A percentile compares a stretch with the other conserved stretches of the same genome.
phyloP scores from a whole-genome alignment of 2,329 filamentous ascomycete genomes.

The Neonectria faginata region DNA sequence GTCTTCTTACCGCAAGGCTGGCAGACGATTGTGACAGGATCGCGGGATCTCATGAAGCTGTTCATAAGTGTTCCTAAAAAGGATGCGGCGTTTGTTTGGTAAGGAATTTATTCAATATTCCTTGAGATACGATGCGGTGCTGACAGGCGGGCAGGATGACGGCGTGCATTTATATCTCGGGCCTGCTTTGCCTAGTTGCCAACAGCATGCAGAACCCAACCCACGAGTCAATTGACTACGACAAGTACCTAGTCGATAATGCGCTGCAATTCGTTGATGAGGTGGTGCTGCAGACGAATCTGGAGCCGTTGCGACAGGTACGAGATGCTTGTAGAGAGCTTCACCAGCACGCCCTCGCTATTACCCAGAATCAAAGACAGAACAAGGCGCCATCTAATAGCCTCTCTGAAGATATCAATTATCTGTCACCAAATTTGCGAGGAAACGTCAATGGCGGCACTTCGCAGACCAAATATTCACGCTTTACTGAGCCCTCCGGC shows the following conservation, averaged over 20 bases:
- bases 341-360: not conserved
- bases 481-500: no score
- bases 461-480: no score
- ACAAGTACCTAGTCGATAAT: not conserved
- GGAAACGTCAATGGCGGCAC: not conserved
- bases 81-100: constrained; percentile 14
- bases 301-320: not conserved
- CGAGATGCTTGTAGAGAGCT: constrained; percentile 6
- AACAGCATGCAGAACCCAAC: constrained; percentile 7
- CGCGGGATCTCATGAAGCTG: constrained; percentile 18
- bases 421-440: not conserved
- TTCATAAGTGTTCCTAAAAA: constrained; percentile 3
- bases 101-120: not conserved
- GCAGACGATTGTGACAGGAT: constrained; percentile 21
- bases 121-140: no score
- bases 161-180: constrained; percentile 7
- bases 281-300: constrained; percentile 2
- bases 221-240: not conserved
- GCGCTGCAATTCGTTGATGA: constrained; percentile 11
- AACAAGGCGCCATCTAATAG: no score
- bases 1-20: constrained; percentile 12
- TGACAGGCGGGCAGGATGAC: constrained; percentile 13
- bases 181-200: constrained; percentile 2
- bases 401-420: not conserved
- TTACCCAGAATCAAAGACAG: not conserved